phyloP scores from a whole-genome alignment of 2,329 filamentous ascomycete genomes.

The Cryphonectria parasitica region DNA sequence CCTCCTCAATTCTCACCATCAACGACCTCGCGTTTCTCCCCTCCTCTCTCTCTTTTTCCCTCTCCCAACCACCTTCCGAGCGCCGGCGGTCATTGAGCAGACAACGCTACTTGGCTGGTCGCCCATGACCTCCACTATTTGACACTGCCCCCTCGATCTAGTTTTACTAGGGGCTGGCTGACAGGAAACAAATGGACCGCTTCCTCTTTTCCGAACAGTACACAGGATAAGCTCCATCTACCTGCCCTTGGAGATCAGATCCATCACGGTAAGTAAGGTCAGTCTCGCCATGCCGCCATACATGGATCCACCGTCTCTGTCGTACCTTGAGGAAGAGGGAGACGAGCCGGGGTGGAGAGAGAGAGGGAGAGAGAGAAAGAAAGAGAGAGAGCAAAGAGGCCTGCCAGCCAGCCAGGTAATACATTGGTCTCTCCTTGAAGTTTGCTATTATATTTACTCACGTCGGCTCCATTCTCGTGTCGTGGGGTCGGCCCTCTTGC shows the following conservation, averaged over 20 bases:
- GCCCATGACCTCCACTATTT: constrained; percentile 20
- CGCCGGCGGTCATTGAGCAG: constrained; percentile 1
- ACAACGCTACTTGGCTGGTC: constrained; percentile 17
- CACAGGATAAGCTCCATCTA: constrained; percentile 22
- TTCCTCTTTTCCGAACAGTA: constrained; percentile 18
- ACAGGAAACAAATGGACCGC: constrained; percentile 23
- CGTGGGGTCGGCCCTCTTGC: background rate
- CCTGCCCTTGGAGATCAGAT: background rate
- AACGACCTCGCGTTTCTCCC: background rate
- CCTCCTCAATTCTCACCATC: background rate
- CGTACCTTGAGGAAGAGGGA: background rate
- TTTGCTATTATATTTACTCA: constrained; percentile 18
- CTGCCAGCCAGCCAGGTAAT: constrained; percentile 14
- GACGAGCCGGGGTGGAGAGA: no score
- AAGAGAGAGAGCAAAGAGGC: background rate
- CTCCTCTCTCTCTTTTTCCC: background rate
- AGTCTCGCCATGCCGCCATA: constrained; percentile 12
- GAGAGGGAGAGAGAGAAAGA: background rate
- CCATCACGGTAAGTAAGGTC: constrained; percentile 5
- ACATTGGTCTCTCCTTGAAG: constrained; percentile 2
- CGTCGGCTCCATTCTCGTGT: constrained; percentile 5
- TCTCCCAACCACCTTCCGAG: background rate
- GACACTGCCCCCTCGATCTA: constrained; percentile 27
- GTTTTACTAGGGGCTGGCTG: constrained; percentile 24
- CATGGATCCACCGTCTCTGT: constrained; percentile 20